These are phyloP conservation scores for Trypanosoma rangeli DNA, from an alignment of 208 protist species.

Conservation along the genomic window DNA sequence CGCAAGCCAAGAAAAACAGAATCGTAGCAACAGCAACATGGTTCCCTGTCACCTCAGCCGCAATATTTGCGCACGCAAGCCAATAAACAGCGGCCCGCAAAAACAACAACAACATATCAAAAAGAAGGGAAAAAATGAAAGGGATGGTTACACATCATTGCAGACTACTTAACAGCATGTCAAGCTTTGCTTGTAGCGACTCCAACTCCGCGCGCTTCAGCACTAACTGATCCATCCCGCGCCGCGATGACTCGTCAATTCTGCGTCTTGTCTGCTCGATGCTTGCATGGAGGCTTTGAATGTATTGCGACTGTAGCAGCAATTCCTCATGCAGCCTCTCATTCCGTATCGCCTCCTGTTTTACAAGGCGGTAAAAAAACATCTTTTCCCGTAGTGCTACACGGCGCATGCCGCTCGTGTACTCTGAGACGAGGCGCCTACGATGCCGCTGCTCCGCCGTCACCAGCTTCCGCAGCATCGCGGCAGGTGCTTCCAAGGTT, in stretches of 20 bases:
- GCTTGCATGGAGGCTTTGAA: slow-evolving; percentile 22
- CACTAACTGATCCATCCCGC: slow-evolving; percentile 14
- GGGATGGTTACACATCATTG: slow-evolving; percentile 4
- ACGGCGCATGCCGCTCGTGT: slow-evolving; percentile 30
- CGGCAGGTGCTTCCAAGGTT: background rate
- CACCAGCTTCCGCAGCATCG: slow-evolving; percentile 13
- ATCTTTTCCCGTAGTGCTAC: slow-evolving; percentile 22
- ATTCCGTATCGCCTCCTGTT: slow-evolving; percentile 22
- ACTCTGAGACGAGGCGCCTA: slow-evolving; percentile 27
- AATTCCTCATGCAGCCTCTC: slow-evolving; percentile 34
- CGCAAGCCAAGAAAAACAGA: too few relatives aligned
- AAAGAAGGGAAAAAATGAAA: background rate
- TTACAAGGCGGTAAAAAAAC: slow-evolving; percentile 22
- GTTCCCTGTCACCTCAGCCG: too few relatives aligned
- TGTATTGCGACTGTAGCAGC: slow-evolving; percentile 31
- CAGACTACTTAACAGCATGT: slow-evolving; percentile 14
- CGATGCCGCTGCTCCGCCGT: slow-evolving; percentile 26
- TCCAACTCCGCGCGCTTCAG: slow-evolving; percentile 13
- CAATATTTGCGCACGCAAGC: background rate
- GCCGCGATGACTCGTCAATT: slow-evolving; percentile 17
- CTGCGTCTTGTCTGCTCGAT: slow-evolving; percentile 9
- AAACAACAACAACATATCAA: background rate
- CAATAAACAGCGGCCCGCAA: background rate
- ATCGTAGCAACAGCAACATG: too few relatives aligned
- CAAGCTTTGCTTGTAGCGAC: slow-evolving; percentile 25